A percentile compares a stretch with the other conserved stretches of the same genome.
These are phyloP conservation scores for Phytophthora fragariae DNA, from an alignment of 352 stramenopile genomes.

Conservation along the genomic window DNA sequence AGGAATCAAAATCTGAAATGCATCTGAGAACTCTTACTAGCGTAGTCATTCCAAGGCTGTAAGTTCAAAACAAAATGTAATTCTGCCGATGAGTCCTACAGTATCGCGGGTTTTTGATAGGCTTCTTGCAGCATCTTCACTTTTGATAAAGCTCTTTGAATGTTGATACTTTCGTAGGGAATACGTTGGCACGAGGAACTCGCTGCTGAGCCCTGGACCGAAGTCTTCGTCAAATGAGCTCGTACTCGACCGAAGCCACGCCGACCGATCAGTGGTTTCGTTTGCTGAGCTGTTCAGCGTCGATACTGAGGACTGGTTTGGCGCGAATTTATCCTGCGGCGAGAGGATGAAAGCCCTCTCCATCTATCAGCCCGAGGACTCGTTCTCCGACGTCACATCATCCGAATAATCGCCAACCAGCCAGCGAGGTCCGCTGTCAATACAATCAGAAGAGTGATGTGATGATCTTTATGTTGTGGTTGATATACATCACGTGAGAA, in stretches of 20 bases:
- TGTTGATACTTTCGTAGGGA: neutral
- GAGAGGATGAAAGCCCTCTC: neutral
- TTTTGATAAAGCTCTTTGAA: neutral
- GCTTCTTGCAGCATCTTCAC: too few relatives aligned
- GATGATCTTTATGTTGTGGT: too few relatives aligned
- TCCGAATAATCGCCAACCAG: constrained; percentile 20
- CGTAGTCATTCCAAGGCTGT: too few relatives aligned
- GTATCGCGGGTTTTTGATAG: too few relatives aligned
- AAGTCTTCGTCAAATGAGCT: neutral
- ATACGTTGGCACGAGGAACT: neutral
- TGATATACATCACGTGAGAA: too few relatives aligned
- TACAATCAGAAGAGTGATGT: too few relatives aligned
- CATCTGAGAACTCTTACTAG: too few relatives aligned
- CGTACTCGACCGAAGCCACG: neutral
- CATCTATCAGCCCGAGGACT: neutral
- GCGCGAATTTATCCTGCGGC: neutral
- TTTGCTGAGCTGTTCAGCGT: neutral
- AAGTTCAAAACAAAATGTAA: too few relatives aligned
- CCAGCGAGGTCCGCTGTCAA: constrained; percentile 6
- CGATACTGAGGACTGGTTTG: neutral
- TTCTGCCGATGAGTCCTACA: too few relatives aligned
- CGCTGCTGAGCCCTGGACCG: neutral
- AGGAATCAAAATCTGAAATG: too few relatives aligned
- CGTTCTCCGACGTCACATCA: neutral
- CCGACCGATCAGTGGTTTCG: neutral